Conservation (phyloP, 2,329 filamentous ascomycete genomes). For the Neobulgaria alba region DNA sequence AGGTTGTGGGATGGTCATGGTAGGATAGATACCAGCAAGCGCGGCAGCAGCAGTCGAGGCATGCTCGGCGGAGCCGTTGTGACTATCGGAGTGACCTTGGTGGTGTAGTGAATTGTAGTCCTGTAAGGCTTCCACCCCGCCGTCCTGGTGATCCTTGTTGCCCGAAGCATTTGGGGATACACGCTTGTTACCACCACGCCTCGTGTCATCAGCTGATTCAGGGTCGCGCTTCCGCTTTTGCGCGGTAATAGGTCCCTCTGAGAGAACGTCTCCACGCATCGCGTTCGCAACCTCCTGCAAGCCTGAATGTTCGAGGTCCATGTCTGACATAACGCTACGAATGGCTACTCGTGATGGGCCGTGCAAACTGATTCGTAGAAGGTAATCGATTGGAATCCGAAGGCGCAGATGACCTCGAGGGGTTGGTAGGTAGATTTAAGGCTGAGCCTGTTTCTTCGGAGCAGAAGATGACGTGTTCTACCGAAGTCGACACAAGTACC, state of each 20-base stretch:
- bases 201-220: conserved; percentile 29
- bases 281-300: conserved; percentile 31
- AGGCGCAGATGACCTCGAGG: conserved; percentile 28
- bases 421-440: conserved; percentile 26
- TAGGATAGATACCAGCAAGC: conserved; percentile 33
- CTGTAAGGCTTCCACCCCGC: conserved; percentile 26
- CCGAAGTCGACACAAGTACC: conserved; percentile 26
- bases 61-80: conserved; percentile 43
- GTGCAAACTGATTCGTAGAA: conserved; percentile 25
- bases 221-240: conserved; percentile 30
- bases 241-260: conserved; percentile 9
- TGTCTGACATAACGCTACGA: conserved; percentile 26
- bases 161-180: conserved; percentile 24
- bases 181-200: conserved; percentile 28
- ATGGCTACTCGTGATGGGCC: conserved; percentile 17
- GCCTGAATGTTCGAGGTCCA: conserved; percentile 29
- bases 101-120: conserved; percentile 37
- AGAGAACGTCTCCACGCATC: conserved; percentile 26
- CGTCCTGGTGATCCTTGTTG: conserved; percentile 25
- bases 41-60: conserved; percentile 52
- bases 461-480: conserved; percentile 27
- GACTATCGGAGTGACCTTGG: conserved; percentile 35
- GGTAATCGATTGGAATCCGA: conserved; percentile 11
- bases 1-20: conserved; percentile 47
- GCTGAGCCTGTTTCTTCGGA: conserved; percentile 22